Conservation (phyloP, 2,329 filamentous ascomycete species). For the Pyrenophora teres region DNA sequence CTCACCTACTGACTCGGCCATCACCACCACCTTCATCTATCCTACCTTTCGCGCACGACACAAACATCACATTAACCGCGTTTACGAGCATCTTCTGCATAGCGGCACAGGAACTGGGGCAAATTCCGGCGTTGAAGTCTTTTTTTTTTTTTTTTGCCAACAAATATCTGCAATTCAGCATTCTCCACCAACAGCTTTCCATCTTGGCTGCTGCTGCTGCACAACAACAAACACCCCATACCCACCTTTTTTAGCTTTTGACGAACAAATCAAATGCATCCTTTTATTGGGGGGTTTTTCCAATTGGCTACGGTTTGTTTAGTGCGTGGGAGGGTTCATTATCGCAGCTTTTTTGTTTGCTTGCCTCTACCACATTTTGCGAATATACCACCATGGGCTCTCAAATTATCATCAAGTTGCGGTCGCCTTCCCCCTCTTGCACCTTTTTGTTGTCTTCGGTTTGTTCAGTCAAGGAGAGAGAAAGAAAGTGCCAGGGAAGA, state of each 20-base stretch:
- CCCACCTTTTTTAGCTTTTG: conserved; percentile 7
- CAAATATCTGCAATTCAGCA: conserved; percentile 26
- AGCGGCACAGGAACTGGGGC: conserved; percentile 33
- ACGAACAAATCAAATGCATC: background rate
- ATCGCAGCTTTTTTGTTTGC: too few species aligned
- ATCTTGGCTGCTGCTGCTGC: too few species aligned
- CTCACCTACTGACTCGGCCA: conserved; percentile 27
- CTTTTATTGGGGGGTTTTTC: too few species aligned
- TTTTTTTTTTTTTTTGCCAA: background rate
- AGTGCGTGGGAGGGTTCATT: too few species aligned
- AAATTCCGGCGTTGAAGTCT: conserved; percentile 36
- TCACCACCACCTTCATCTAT: conserved; percentile 1
- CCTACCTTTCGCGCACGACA: conserved; percentile 18
- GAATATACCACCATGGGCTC: conserved; percentile 12
- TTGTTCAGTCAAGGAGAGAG: too few species aligned
- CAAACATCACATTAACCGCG: conserved; percentile 25
- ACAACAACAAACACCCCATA: too few species aligned
- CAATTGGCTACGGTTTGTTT: too few species aligned
- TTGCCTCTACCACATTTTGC: conserved; percentile 2
- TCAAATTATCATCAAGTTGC: conserved; percentile 2
- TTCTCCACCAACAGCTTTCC: conserved; percentile 28
- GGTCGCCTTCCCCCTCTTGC: too few species aligned
- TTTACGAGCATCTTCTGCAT: conserved; percentile 45
- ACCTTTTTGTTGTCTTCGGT: too few species aligned
- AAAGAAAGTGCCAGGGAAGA: too few species aligned